Base-by-base conservation (phyloP, 2,329 filamentous ascomycete species). In the Fusarium virguliforme region DNA sequence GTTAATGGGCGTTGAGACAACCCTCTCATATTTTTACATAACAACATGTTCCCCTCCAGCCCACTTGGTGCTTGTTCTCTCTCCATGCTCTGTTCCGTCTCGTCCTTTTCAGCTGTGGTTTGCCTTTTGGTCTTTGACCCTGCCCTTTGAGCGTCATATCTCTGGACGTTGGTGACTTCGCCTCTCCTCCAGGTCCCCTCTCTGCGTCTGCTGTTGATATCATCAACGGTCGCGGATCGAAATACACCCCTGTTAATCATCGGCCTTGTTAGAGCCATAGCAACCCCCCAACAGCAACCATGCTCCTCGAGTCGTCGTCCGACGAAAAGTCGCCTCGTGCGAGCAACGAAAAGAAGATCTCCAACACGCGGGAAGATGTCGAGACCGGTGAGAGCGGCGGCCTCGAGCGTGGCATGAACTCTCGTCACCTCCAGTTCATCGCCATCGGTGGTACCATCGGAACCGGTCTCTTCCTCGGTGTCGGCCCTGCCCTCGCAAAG, bases 381-480 rank as follows among this genome's bases (percentile, higher is more conserved):
- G 82, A 83, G 76, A 72, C 77, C 3, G 81, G 79, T 4, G 79
- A 80, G 41, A 70, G 76, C 50, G 79, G 80, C 40, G 79, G 80
- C 40, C 78, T 84, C 37, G 80, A 83, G 62, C 77, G 82, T 7
- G 74, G 78, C 64, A 78, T 84, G 41, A 67, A 74, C 55, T 76
- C 79, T 41, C 81, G 82, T 40, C 85, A 86, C 63, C 77, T 86
- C 51, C 83, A 85, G 71, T 86, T 86, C 78, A 85, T 86, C 62
- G 84, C 84, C 68, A 84, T 86, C 26, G 85, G 84, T 34, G 90
- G 89, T 59, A 92, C 91, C 13, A 90, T 94, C 74, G 91, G 91
- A 60, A 94, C 91, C 3, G 91, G 91, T 70, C 85, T 94, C 46
- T 93, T 94, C 80, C 86, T 94, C 35, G 90, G 91, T 57, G 89